A percentile compares a stretch with the other conserved stretches of the same genome.
phyloP scores from a whole-genome alignment of 208 protist genomes.

The Crithidia brevicula region DNA sequence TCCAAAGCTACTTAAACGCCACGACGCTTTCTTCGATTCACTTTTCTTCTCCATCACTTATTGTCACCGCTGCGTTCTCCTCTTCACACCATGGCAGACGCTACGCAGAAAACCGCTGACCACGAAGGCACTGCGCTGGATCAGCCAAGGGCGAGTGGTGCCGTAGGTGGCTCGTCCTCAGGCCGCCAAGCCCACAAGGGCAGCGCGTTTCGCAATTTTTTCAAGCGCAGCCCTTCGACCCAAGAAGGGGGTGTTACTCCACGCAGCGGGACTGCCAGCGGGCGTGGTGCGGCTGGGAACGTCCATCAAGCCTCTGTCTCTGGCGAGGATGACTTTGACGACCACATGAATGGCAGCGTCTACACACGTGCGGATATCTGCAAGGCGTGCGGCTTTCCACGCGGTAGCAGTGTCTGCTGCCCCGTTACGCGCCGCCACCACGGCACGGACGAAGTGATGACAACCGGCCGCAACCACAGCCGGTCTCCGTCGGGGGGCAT shows the following conservation, averaged over 20 bases:
- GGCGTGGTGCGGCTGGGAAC: background rate
- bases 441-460: conserved; percentile 45
- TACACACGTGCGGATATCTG: conserved; percentile 44
- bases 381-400: conserved; percentile 38
- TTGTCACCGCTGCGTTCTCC: too few species aligned
- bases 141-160: background rate
- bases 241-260: conserved; percentile 5
- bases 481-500: conserved; percentile 8
- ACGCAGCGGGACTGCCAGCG: conserved; percentile 1
- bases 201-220: conserved; percentile 24
- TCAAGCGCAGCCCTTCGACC: conserved; percentile 11
- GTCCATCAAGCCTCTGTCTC: conserved; percentile 7
- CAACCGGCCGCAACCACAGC: conserved; percentile 13
- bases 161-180: conserved; percentile 1
- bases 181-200: conserved; percentile 1
- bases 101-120: background rate
- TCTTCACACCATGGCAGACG: conserved; percentile 16
- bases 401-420: conserved; percentile 54
- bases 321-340: conserved; percentile 35
- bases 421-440: conserved; percentile 50
- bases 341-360: conserved; percentile 54
- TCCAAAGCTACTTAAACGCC: too few species aligned
- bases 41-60: too few species aligned
- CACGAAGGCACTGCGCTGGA: background rate
- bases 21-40: too few species aligned